Percentiles rank a stretch among this genome's conserved stretches.
Evolutionary conservation across 108 stramenopile species (phyloP).

Genomic region (Pseudonitzschia multistriata): DNA sequence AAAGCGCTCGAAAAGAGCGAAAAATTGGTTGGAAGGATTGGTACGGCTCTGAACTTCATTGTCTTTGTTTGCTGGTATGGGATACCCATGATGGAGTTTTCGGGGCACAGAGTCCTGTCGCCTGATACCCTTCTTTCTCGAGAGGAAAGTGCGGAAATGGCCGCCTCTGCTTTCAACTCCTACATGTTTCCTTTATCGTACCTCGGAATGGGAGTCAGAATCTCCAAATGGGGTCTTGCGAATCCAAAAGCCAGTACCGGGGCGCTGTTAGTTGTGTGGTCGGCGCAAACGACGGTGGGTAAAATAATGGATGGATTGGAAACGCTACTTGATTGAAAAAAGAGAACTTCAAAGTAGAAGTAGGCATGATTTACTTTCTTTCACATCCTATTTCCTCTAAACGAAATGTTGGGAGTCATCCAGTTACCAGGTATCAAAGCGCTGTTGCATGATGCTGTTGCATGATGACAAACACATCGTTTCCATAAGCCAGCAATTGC

Average conservation of each 20-base stretch:
- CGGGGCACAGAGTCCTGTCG: conserved; percentile 40
- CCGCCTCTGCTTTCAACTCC: conserved; percentile 46
- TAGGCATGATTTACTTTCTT: not conserved
- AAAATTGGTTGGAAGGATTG: conserved; percentile 36
- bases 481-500: too few relatives aligned
- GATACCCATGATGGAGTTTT: conserved; percentile 64
- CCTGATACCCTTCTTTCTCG: conserved; percentile 20
- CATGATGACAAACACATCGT: too few relatives aligned
- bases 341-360: not conserved
- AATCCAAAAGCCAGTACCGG: conserved; percentile 48
- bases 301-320: conserved; percentile 61
- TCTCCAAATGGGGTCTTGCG: conserved; percentile 59
- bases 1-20: conserved; percentile 31
- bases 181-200: conserved; percentile 69
- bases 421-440: too few relatives aligned
- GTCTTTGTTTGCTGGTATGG: conserved; percentile 65
- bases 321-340: conserved; percentile 20
- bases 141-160: conserved; percentile 36
- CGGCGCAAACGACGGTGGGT: conserved; percentile 56
- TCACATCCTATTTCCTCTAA: too few relatives aligned
- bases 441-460: too few relatives aligned
- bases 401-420: too few relatives aligned
- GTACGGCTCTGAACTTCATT: conserved; percentile 31
- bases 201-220: conserved; percentile 61
- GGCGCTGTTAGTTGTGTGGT: conserved; percentile 74